A percentile compares a stretch with the other conserved stretches of the same genome.
Conservation (phyloP, 495 filamentous ascomycete species). For the Chaetomium cochliodes region DNA sequence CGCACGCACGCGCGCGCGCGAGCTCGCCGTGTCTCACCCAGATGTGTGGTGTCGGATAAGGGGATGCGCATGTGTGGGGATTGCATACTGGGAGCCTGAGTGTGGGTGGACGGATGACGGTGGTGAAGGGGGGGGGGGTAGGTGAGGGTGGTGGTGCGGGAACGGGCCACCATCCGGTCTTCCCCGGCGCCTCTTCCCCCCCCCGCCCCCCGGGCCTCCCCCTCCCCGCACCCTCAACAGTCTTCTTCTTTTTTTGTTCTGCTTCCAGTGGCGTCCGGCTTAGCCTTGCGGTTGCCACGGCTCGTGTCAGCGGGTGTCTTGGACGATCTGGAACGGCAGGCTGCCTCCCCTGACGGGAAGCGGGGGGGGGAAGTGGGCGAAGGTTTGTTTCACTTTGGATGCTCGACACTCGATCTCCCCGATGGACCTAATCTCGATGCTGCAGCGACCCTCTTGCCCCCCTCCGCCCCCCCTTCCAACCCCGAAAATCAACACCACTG, state of each 20-base stretch:
- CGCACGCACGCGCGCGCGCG: neutral
- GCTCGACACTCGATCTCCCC: conserved; percentile 14
- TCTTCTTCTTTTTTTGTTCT: neutral
- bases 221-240: neutral
- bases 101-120: neutral
- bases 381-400: conserved; percentile 7
- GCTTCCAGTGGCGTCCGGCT: neutral
- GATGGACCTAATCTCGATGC: conserved; percentile 33
- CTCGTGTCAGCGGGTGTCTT: neutral
- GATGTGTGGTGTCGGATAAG: conserved; percentile 7
- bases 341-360: conserved; percentile 10
- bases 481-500: conserved; percentile 12
- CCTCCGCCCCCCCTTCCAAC: neutral
- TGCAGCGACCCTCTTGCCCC: conserved; percentile 22
- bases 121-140: too few relatives aligned
- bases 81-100: neutral
- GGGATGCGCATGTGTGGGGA: neutral
- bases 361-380: neutral
- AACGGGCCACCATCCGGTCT: too few relatives aligned
- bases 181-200: too few relatives aligned
- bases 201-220: too few relatives aligned
- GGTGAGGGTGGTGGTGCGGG: neutral
- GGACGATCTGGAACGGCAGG: conserved; percentile 9
- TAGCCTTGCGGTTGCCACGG: neutral
- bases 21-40: neutral